Evolutionary conservation across 2,329 filamentous ascomycete genomes (phyloP).

Genomic region (Epichloe typhina): DNA sequence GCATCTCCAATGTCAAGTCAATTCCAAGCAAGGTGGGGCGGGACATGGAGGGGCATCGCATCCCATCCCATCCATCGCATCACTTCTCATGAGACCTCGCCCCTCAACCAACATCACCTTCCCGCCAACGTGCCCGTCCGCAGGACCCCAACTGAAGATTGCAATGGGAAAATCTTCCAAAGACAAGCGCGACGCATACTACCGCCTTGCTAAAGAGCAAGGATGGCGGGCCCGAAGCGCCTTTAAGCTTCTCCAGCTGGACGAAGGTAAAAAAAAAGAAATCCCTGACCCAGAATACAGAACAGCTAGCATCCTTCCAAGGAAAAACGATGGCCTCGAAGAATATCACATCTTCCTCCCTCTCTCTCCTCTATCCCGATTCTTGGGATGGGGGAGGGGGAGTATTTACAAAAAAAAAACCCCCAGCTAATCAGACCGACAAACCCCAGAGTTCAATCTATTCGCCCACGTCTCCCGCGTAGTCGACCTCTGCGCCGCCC

Average conservation of each 20-base stretch:
- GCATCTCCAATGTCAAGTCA: too few relatives aligned
- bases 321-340: too few relatives aligned
- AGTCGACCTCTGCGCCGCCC: constrained; percentile 89
- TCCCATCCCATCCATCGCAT: neutral
- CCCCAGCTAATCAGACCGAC: neutral
- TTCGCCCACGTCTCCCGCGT: constrained; percentile 84
- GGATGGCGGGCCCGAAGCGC: constrained; percentile 94
- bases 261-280: constrained; percentile 43
- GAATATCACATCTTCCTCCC: too few relatives aligned
- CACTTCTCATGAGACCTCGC: too few relatives aligned
- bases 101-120: neutral
- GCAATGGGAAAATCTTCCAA: constrained; percentile 94
- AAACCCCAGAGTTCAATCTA: constrained; percentile 67
- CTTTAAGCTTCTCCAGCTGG: constrained; percentile 92
- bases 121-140: neutral
- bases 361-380: neutral
- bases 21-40: too few relatives aligned
- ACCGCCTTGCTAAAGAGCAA: constrained; percentile 94
- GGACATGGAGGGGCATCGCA: neutral
- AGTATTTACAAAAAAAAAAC: neutral
- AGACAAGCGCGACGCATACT: constrained; percentile 97
- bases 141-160: neutral
- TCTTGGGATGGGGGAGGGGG: neutral
- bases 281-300: neutral
- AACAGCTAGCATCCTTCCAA: neutral